phyloP scores from a whole-genome alignment of 1,284 basidiomycete genomes.

The Coniophora puteana region DNA sequence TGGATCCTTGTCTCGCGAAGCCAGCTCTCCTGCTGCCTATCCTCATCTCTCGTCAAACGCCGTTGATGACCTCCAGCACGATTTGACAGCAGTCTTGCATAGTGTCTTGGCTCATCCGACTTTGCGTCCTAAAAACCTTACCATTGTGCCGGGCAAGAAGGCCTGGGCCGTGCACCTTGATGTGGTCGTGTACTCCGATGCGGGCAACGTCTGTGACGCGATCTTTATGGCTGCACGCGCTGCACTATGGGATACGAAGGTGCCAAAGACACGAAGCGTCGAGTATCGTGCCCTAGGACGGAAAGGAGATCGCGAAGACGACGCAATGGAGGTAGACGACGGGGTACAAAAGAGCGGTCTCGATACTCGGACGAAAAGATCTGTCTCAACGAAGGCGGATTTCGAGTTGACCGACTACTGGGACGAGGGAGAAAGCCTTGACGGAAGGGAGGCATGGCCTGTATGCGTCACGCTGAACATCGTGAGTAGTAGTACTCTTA shows the following conservation, averaged over 20 bases:
- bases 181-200: slow-evolving; percentile 63
- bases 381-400: slow-evolving; percentile 49
- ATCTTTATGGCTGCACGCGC: slow-evolving; percentile 74
- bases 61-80: slow-evolving; percentile 70
- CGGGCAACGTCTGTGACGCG: slow-evolving; percentile 71
- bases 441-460: slow-evolving; percentile 62
- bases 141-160: slow-evolving; percentile 60
- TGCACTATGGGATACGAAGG: slow-evolving; percentile 75
- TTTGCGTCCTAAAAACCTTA: slow-evolving; percentile 56
- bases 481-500: slow-evolving; percentile 36
- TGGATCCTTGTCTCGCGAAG: background rate
- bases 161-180: slow-evolving; percentile 71
- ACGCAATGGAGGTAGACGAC: slow-evolving; percentile 50
- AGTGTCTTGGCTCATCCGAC: slow-evolving; percentile 59
- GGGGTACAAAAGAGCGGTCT: slow-evolving; percentile 46
- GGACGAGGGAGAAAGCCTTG: slow-evolving; percentile 73
- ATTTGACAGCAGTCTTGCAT: slow-evolving; percentile 56
- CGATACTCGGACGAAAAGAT: slow-evolving; percentile 44
- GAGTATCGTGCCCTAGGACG: slow-evolving; percentile 46
- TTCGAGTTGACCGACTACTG: slow-evolving; percentile 82
- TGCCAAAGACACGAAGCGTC: slow-evolving; percentile 65
- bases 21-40: slow-evolving; percentile 74
- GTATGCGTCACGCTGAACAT: slow-evolving; percentile 73
- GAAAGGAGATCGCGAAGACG: slow-evolving; percentile 17
- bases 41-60: slow-evolving; percentile 57